Percentiles rank a stretch among this genome's conserved stretches.
phyloP scores from a whole-genome alignment of 257 asterid genomes.

The Misopates orontium region DNA sequence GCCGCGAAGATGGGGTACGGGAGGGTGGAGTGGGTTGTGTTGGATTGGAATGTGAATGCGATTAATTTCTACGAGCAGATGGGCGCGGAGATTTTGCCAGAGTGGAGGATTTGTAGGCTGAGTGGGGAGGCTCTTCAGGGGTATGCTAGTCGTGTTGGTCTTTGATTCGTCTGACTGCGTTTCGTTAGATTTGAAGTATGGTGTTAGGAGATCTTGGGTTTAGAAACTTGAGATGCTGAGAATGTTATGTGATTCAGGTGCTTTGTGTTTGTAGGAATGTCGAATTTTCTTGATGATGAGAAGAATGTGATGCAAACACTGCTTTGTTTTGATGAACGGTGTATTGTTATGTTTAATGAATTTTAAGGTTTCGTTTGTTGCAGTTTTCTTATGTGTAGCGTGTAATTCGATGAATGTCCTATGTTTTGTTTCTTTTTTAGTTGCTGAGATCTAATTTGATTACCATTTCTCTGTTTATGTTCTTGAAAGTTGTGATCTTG shows the following conservation, averaged over 20 bases:
- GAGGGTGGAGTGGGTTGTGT: conserved; percentile 92
- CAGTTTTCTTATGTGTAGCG: not conserved
- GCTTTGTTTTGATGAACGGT: not conserved
- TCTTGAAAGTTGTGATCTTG: not conserved
- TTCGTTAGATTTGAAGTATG: not conserved
- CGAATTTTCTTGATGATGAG: not conserved
- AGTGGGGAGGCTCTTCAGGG: conserved; percentile 71
- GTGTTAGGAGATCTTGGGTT: no score
- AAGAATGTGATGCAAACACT: not conserved
- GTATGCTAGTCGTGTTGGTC: conserved; percentile 28
- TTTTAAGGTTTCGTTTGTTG: no score
- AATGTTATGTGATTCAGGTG: no score
- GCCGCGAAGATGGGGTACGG: conserved; percentile 91
- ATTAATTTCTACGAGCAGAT: conserved; percentile 72
- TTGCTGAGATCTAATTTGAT: not conserved
- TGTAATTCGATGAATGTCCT: not conserved
- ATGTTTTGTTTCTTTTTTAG: not conserved
- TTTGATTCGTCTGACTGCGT: not conserved
- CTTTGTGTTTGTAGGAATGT: no score
- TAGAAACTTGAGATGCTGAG: not conserved
- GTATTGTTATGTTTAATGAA: no score
- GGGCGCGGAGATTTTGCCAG: conserved; percentile 77
- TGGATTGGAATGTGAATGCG: conserved; percentile 80
- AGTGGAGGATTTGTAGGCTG: conserved; percentile 84
- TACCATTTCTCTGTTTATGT: not conserved